phyloP scores from a whole-genome alignment of 768 basidiomycete genomes.

The Lyophyllum semitale region DNA sequence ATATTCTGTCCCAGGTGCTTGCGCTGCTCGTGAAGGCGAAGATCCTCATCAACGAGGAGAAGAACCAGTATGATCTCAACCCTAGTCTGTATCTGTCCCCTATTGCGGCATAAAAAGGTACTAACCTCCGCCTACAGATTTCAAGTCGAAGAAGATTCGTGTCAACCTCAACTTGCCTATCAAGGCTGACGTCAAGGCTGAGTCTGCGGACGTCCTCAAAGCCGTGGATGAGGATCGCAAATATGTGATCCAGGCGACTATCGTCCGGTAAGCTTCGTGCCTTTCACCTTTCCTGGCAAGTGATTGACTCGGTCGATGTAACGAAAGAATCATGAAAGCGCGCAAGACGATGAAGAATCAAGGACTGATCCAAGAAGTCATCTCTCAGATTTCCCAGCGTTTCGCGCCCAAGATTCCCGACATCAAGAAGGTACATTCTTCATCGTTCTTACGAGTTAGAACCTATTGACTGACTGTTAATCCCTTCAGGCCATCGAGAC shows the following conservation, averaged over 20 bases:
- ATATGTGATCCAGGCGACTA: constrained; percentile 94
- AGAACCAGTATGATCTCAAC: constrained; percentile 91
- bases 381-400: constrained; percentile 85
- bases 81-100: constrained; percentile 43
- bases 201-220: constrained; percentile 89
- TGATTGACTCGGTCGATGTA: neutral
- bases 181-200: constrained; percentile 94
- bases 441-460: neutral
- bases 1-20: constrained; percentile 73
- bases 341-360: constrained; percentile 97
- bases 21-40: constrained; percentile 85
- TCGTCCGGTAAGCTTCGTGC: constrained; percentile 62
- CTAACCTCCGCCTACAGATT: constrained; percentile 46
- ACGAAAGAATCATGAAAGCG: constrained; percentile 86
- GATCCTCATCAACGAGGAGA: constrained; percentile 86
- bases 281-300: neutral
- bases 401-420: constrained; percentile 95
- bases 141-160: constrained; percentile 96
- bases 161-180: constrained; percentile 92
- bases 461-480: constrained; percentile 10
- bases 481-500: constrained; percentile 81
- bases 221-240: constrained; percentile 98
- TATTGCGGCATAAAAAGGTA: constrained; percentile 2
- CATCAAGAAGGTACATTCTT: constrained; percentile 83
- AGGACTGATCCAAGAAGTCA: constrained; percentile 85